Percentiles rank a stretch among this genome's conserved stretches.
phyloP scores from a whole-genome alignment of 2,329 filamentous ascomycete genomes.

The Venturia oleaginea region DNA sequence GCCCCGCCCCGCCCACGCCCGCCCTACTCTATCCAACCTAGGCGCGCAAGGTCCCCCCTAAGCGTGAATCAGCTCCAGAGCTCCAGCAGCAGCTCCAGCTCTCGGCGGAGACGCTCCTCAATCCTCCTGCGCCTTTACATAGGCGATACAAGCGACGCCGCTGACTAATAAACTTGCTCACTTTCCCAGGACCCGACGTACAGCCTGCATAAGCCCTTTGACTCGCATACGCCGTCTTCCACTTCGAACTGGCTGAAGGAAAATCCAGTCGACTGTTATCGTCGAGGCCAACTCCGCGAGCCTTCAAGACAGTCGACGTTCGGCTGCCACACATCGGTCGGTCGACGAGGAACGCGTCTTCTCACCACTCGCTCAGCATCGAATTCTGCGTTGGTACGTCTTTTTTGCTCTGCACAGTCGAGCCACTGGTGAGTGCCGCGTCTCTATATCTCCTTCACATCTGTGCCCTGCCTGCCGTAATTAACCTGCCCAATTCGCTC shows the following conservation, averaged over 20 bases:
- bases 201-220: neutral
- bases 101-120: too few relatives aligned
- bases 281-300: too few relatives aligned
- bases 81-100: too few relatives aligned
- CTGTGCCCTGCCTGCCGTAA: constrained; percentile 1
- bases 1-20: too few relatives aligned
- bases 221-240: neutral
- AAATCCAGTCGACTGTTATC: too few relatives aligned
- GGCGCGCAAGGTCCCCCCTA: too few relatives aligned
- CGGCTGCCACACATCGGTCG: neutral
- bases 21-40: too few relatives aligned
- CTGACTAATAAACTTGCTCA: neutral
- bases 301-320: too few relatives aligned
- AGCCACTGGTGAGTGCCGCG: neutral
- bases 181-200: neutral
- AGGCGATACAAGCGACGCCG: neutral
- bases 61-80: too few relatives aligned
- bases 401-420: neutral
- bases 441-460: neutral
- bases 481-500: neutral
- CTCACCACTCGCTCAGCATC: neutral
- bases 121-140: neutral
- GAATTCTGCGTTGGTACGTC: neutral
- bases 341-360: neutral
- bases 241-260: too few relatives aligned